Evolutionary conservation across 1,139 yeast species (phyloP).

Genomic region (Pichia sp.): DNA sequence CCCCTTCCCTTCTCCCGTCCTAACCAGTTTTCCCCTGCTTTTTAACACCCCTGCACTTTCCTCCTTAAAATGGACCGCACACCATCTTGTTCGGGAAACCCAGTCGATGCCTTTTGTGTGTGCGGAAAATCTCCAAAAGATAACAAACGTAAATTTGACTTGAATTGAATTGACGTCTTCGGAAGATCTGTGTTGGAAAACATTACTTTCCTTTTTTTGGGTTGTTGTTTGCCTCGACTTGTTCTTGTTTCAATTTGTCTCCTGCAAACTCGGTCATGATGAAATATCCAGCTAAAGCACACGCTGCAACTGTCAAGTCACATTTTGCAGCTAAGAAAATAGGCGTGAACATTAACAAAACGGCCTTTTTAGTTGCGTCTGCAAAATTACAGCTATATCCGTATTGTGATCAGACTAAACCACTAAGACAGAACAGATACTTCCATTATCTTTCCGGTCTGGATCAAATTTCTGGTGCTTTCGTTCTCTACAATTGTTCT

Average conservation of each 20-base stretch:
- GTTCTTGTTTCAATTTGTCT: background rate
- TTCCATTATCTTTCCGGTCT: conserved; percentile 86
- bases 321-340: conserved; percentile 31
- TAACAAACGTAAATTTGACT: no score
- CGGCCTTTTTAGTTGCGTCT: conserved; percentile 52
- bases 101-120: no score
- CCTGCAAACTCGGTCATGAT: conserved; percentile 2
- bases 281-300: conserved; percentile 72
- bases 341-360: conserved; percentile 8
- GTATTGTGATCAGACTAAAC: conserved; percentile 72
- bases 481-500: conserved; percentile 49
- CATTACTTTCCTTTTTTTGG: no score
- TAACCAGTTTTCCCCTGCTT: no score
- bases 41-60: no score
- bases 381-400: conserved; percentile 54
- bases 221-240: no score
- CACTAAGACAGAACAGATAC: conserved; percentile 83
- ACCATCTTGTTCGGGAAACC: no score
- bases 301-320: conserved; percentile 44
- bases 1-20: no score
- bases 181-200: no score
- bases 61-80: no score
- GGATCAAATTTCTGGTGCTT: conserved; percentile 63
- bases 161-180: no score
- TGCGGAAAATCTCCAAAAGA: no score